These are phyloP conservation scores for Ascochyta fabae DNA, from an alignment of 2,329 filamentous ascomycete species.

Conservation along the genomic window DNA sequence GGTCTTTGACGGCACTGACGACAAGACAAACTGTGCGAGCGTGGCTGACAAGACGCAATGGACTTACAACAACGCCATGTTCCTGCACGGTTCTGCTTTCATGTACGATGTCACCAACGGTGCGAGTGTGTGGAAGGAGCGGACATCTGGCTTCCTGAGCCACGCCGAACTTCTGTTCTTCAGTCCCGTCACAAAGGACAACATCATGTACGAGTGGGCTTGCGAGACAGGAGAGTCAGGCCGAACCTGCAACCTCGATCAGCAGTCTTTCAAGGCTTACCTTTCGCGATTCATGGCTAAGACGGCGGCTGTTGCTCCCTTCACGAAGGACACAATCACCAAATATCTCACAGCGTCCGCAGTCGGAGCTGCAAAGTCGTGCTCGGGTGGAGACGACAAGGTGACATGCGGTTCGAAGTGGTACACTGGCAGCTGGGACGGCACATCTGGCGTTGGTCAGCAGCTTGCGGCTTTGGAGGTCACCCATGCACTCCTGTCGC, in stretches of 20 bases:
- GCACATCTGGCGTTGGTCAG: conserved; percentile 52
- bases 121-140: conserved; percentile 60
- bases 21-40: conserved; percentile 58
- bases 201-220: conserved; percentile 69
- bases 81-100: conserved; percentile 61
- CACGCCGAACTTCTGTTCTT: conserved; percentile 58
- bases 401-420: conserved; percentile 55
- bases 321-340: conserved; percentile 47
- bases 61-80: conserved; percentile 64
- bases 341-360: conserved; percentile 52
- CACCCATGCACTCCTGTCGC: conserved; percentile 51
- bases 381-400: conserved; percentile 51
- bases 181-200: conserved; percentile 56
- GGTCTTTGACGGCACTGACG: conserved; percentile 63
- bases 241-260: conserved; percentile 70
- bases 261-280: conserved; percentile 79
- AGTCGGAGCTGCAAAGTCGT: conserved; percentile 52
- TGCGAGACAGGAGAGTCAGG: conserved; percentile 62
- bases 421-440: conserved; percentile 53
- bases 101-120: conserved; percentile 62
- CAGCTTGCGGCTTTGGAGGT: conserved; percentile 55
- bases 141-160: conserved; percentile 66
- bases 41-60: conserved; percentile 60
- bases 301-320: conserved; percentile 53
- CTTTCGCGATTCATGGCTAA: conserved; percentile 68